These are phyloP conservation scores for Vigna hirtella DNA, from an alignment of 306 rosid species.

Conservation along the genomic window DNA sequence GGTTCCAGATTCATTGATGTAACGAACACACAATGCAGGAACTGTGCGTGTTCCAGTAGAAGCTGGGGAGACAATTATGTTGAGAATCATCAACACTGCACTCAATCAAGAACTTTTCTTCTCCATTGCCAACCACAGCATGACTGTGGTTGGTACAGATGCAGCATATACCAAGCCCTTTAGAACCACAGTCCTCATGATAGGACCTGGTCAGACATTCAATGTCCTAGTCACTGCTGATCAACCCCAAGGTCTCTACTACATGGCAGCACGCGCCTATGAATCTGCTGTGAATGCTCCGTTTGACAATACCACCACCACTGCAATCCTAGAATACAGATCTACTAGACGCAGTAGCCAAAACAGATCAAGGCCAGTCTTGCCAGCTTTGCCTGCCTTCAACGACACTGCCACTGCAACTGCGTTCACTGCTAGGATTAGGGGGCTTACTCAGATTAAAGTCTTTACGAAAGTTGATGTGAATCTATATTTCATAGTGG, in stretches of 20 bases:
- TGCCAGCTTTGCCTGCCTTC: conserved; percentile 57
- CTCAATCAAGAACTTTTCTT: conserved; percentile 90
- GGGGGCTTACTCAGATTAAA: conserved; percentile 56
- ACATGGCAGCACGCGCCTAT: conserved; percentile 78
- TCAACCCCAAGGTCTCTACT: conserved; percentile 78
- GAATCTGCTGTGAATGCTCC: conserved; percentile 78
- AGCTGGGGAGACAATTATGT: conserved; percentile 67
- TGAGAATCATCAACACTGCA: conserved; percentile 78
- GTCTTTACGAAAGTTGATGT: conserved; percentile 59
- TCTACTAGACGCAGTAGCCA: conserved; percentile 44
- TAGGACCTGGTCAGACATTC: conserved; percentile 91
- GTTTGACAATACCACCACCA: conserved; percentile 94
- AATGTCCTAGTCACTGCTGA: conserved; percentile 75
- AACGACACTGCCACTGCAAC: conserved; percentile 77
- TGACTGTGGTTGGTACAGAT: conserved; percentile 84
- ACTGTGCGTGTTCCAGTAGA: conserved; percentile 66
- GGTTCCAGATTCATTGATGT: background rate
- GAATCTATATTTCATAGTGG: conserved; percentile 64
- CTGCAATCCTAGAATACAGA: conserved; percentile 86
- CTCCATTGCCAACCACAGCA: conserved; percentile 72
- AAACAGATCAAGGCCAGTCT: conserved; percentile 51
- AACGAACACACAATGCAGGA: conserved; percentile 55
- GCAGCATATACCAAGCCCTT: conserved; percentile 81
- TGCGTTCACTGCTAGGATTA: conserved; percentile 61
- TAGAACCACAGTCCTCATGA: conserved; percentile 64